These are phyloP conservation scores for Neofusicoccum sp. DNA, from an alignment of 2,329 filamentous ascomycete genomes.

Conservation along the genomic window DNA sequence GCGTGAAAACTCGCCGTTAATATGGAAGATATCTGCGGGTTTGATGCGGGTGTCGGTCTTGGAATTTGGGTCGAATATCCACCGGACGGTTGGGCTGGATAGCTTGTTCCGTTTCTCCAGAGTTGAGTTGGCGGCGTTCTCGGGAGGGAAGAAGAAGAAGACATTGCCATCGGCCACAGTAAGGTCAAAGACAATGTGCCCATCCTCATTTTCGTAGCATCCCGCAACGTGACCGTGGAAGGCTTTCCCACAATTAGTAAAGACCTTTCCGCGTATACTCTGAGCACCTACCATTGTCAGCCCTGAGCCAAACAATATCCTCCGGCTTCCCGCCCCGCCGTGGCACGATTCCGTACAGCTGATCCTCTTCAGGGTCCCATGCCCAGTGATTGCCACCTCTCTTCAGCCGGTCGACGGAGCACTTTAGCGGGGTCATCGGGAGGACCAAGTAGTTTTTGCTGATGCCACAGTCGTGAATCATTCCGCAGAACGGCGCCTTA, in stretches of 20 bases:
- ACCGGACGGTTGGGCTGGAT: constrained; percentile 38
- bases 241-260: constrained; percentile 20
- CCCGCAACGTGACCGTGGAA: constrained; percentile 46
- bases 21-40: constrained; percentile 34
- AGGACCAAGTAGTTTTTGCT: constrained; percentile 41
- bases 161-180: constrained; percentile 43
- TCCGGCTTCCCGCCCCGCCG: constrained; percentile 50
- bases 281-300: constrained; percentile 47
- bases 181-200: constrained; percentile 40
- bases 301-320: constrained; percentile 54
- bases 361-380: constrained; percentile 51
- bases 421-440: constrained; percentile 40
- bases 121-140: constrained; percentile 28
- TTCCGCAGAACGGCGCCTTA: constrained; percentile 38
- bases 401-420: constrained; percentile 35
- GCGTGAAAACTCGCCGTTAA: constrained; percentile 45
- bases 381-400: constrained; percentile 42
- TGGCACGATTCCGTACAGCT: constrained; percentile 56
- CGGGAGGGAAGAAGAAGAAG: constrained; percentile 44
- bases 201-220: constrained; percentile 40
- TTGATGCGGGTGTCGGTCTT: constrained; percentile 30
- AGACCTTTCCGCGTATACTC: constrained; percentile 21
- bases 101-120: constrained; percentile 44
- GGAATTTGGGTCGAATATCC: constrained; percentile 39
- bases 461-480: constrained; percentile 42